Percentiles rank a stretch among this genome's conserved stretches.
Evolutionary conservation across 139 green algal species (phyloP).

Genomic region (Diplosphaera chodatii): DNA sequence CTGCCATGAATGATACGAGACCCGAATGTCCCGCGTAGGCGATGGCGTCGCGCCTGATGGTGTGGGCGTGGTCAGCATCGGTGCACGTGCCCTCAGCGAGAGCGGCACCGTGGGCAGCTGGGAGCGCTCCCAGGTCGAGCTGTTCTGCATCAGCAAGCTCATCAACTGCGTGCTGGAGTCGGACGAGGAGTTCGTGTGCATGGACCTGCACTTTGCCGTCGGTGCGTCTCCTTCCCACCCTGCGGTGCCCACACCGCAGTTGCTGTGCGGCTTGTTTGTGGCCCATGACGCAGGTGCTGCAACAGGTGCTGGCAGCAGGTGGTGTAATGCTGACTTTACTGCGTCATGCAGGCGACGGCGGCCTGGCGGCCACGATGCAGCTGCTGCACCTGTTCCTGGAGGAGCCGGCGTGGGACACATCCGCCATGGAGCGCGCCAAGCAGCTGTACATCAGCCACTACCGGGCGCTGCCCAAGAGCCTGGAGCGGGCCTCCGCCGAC

Average conservation of each 20-base stretch:
- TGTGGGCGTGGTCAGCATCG: conserved; percentile 69
- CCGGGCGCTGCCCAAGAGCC: conserved; percentile 66
- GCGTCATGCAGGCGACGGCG: conserved; percentile 28
- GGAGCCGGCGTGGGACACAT: conserved; percentile 58
- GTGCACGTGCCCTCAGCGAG: conserved; percentile 77
- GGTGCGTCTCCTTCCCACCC: too few species aligned
- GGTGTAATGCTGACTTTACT: background rate
- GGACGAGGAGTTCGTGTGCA: conserved; percentile 91
- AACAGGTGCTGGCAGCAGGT: background rate
- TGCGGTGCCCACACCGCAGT: too few species aligned
- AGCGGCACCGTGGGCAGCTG: conserved; percentile 73
- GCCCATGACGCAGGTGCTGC: too few species aligned
- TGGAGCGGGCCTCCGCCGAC: conserved; percentile 81
- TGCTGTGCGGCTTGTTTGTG: too few species aligned
- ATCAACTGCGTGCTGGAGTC: conserved; percentile 92
- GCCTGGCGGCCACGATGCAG: conserved; percentile 39
- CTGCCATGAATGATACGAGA: too few species aligned
- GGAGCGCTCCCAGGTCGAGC: conserved; percentile 82
- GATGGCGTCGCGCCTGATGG: conserved; percentile 40
- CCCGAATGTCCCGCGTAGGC: too few species aligned
- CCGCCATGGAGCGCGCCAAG: conserved; percentile 71
- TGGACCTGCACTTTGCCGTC: conserved; percentile 87
- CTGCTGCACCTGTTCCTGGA: conserved; percentile 51
- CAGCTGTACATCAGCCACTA: conserved; percentile 69
- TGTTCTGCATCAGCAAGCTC: conserved; percentile 92